Conservation (phyloP, 1,139 yeast species). For the Saccharomyces hybrid region DNA sequence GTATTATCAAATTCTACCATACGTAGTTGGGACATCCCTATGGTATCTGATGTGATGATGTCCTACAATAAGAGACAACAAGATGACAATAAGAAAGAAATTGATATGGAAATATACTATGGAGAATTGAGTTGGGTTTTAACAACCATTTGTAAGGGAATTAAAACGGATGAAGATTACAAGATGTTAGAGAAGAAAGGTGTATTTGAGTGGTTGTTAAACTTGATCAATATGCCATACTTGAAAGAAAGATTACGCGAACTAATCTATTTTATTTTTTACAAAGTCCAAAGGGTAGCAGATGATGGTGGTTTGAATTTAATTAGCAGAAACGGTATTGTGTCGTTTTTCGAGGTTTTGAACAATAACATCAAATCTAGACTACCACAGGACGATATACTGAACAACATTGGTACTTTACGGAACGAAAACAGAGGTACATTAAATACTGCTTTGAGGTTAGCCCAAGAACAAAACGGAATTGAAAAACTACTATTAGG, state of each 20-base stretch:
- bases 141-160: slow-evolving; percentile 40
- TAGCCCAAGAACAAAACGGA: slow-evolving; percentile 34
- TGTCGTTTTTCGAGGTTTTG: slow-evolving; percentile 42
- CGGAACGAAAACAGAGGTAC: neutral
- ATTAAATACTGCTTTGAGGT: neutral
- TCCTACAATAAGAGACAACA: slow-evolving; percentile 10
- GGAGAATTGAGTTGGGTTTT: slow-evolving; percentile 65
- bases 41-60: slow-evolving; percentile 44
- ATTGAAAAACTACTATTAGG: slow-evolving; percentile 42
- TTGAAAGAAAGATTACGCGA: slow-evolving; percentile 37
- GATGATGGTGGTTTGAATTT: slow-evolving; percentile 52
- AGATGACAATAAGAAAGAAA: slow-evolving; percentile 22
- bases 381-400: neutral
- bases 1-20: slow-evolving; percentile 43
- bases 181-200: slow-evolving; percentile 44
- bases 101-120: slow-evolving; percentile 46
- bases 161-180: slow-evolving; percentile 45
- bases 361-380: slow-evolving; percentile 13
- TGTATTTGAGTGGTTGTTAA: slow-evolving; percentile 61
- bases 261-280: slow-evolving; percentile 39
- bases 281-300: slow-evolving; percentile 45
- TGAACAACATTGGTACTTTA: neutral
- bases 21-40: slow-evolving; percentile 54
- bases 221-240: slow-evolving; percentile 46
- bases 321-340: slow-evolving; percentile 54